phyloP scores from a whole-genome alignment of 768 basidiomycete species.

The Suillus occidentalis region DNA sequence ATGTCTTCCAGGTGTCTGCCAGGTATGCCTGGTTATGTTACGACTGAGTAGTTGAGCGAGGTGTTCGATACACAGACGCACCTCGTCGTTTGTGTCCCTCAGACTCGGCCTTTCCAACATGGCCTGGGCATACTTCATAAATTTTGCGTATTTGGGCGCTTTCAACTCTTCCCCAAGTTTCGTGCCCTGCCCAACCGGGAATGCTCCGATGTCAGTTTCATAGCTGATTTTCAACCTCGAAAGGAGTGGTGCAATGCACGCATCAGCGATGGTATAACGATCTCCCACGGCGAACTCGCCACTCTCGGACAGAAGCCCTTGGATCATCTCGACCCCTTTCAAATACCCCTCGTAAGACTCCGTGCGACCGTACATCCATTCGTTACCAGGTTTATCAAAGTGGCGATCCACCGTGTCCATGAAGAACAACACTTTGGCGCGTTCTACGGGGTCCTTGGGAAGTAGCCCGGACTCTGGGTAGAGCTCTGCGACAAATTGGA shows the following conservation, averaged over 20 bases:
- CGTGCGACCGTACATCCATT: constrained; percentile 31
- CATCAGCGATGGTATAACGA: constrained; percentile 50
- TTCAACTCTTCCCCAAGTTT: constrained; percentile 41
- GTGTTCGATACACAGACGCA: constrained; percentile 25
- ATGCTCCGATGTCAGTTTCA: constrained; percentile 51
- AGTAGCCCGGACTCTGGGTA: constrained; percentile 46
- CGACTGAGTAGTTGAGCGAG: not conserved
- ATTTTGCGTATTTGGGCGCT: constrained; percentile 44
- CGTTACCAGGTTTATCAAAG: constrained; percentile 36
- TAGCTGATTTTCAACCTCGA: constrained; percentile 46
- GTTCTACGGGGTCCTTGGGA: constrained; percentile 51
- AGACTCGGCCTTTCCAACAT: constrained; percentile 53
- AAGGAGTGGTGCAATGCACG: constrained; percentile 56
- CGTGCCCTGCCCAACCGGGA: constrained; percentile 45
- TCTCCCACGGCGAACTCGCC: constrained; percentile 35
- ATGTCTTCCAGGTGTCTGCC: not conserved
- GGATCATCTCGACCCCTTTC: constrained; percentile 45
- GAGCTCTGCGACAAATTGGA: constrained; percentile 67
- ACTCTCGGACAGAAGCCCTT: constrained; percentile 43
- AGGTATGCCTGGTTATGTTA: not conserved
- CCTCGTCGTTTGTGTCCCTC: constrained; percentile 51
- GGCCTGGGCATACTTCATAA: constrained; percentile 47
- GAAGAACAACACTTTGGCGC: constrained; percentile 62
- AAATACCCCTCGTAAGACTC: constrained; percentile 41
- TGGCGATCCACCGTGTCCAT: constrained; percentile 51